Conservation (phyloP, 2,329 filamentous ascomycete genomes). For the Curvularia sp. region DNA sequence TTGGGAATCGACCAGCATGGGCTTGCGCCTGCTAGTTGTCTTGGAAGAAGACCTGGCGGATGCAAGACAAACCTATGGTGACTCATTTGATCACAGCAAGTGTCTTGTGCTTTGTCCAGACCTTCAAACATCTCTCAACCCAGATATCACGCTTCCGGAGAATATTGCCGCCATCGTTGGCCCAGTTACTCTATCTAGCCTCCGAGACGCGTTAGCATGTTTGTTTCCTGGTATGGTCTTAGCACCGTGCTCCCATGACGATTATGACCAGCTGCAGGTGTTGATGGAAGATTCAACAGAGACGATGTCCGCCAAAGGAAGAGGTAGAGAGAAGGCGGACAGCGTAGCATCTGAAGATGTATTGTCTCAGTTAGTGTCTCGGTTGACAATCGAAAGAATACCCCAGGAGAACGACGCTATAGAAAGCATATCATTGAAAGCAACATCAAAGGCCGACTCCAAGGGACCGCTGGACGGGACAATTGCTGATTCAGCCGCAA, state of each 20-base stretch:
- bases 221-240: constrained; percentile 6
- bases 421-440: background rate
- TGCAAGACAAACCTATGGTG: background rate
- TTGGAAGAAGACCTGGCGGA: constrained; percentile 7
- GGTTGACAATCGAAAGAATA: background rate
- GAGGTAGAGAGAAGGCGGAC: background rate
- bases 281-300: background rate
- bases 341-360: background rate
- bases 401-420: background rate
- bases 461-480: background rate
- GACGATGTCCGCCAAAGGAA: background rate
- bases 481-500: background rate
- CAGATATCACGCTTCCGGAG: background rate
- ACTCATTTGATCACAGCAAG: background rate
- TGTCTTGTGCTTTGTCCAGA: constrained; percentile 11
- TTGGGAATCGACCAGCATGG: constrained; percentile 7
- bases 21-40: constrained; percentile 2
- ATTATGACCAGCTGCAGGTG: background rate
- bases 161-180: constrained; percentile 4
- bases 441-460: background rate
- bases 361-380: background rate
- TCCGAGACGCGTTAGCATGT: constrained; percentile 5
- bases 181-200: constrained; percentile 8
- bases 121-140: background rate
- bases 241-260: background rate